phyloP scores from a whole-genome alignment of 2,329 filamentous ascomycete genomes.

The Fusarium xyrophilum region DNA sequence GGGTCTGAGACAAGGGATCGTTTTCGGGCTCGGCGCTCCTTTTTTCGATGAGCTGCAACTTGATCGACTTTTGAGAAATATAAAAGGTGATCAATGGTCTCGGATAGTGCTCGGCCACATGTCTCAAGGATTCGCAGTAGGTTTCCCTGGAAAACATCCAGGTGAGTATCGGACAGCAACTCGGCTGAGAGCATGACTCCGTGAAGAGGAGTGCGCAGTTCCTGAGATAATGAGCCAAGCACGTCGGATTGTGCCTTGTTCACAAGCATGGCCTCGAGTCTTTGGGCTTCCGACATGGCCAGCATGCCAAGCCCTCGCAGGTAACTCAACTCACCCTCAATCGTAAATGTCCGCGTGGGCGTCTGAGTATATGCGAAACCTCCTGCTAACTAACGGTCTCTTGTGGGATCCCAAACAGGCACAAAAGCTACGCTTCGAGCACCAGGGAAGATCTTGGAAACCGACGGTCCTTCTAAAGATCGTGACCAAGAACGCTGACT shows the following conservation, averaged over 20 bases:
- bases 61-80: slow-evolving; percentile 63
- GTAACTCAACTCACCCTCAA: slow-evolving; percentile 58
- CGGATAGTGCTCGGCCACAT: slow-evolving; percentile 58
- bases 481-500: slow-evolving; percentile 8
- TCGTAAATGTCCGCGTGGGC: slow-evolving; percentile 53
- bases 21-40: slow-evolving; percentile 13
- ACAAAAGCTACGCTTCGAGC: slow-evolving; percentile 56
- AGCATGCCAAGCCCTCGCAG: slow-evolving; percentile 60
- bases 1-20: slow-evolving; percentile 9
- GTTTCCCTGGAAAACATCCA: slow-evolving; percentile 56
- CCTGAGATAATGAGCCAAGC: slow-evolving; percentile 67
- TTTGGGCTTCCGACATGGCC: slow-evolving; percentile 63
- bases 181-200: slow-evolving; percentile 64
- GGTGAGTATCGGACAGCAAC: slow-evolving; percentile 58
- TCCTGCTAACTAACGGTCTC: slow-evolving; percentile 57
- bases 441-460: slow-evolving; percentile 49
- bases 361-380: slow-evolving; percentile 58
- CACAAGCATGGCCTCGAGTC: slow-evolving; percentile 48
- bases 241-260: slow-evolving; percentile 63
- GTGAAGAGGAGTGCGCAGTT: slow-evolving; percentile 66
- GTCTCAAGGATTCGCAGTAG: slow-evolving; percentile 58
- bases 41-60: slow-evolving; percentile 31
- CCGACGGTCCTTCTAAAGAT: slow-evolving; percentile 9
- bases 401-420: slow-evolving; percentile 56
- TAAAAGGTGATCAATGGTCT: slow-evolving; percentile 61